phyloP scores from a whole-genome alignment of 768 basidiomycete genomes.

The Hydnomerulius pinastri region DNA sequence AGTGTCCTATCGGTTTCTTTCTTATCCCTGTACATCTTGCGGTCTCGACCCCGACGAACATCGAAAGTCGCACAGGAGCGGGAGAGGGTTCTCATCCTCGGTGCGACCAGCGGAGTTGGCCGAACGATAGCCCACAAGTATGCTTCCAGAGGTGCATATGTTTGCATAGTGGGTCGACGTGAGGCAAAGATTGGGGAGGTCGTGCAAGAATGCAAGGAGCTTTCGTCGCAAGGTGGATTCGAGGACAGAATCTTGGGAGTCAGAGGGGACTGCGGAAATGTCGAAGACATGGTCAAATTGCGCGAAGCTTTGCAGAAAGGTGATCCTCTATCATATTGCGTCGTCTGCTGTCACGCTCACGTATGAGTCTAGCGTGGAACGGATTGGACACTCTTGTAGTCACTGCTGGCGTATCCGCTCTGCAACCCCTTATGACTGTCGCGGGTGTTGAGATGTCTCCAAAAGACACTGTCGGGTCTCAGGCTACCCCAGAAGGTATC shows the following conservation, averaged over 20 bases:
- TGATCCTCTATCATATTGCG: conserved; percentile 24
- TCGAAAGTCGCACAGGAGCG: conserved; percentile 38
- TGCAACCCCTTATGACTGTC: conserved; percentile 72
- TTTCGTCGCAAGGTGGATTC: conserved; percentile 20
- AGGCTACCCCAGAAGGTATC: conserved; percentile 56
- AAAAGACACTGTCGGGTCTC: conserved; percentile 31
- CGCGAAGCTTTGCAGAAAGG: conserved; percentile 55
- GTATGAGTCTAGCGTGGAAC: conserved; percentile 58
- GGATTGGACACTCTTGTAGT: conserved; percentile 85
- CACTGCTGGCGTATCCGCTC: conserved; percentile 80
- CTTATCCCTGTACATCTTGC: conserved; percentile 19
- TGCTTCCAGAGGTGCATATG: conserved; percentile 69
- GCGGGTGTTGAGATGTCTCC: conserved; percentile 51
- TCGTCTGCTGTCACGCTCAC: conserved; percentile 1
- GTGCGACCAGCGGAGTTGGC: conserved; percentile 85
- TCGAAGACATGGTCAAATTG: conserved; percentile 66
- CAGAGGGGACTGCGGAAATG: conserved; percentile 62
- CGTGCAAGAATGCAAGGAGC: conserved; percentile 53
- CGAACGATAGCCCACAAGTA: conserved; percentile 69
- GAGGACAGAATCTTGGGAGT: conserved; percentile 47
- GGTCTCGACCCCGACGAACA: conserved; percentile 29
- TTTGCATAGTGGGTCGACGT: conserved; percentile 76
- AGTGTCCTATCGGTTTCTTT: conserved; percentile 18
- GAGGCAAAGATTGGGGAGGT: conserved; percentile 56
- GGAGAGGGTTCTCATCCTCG: conserved; percentile 81